Percentiles rank a stretch among this genome's conserved stretches.
phyloP scores from a whole-genome alignment of 768 basidiomycete species.

The Boletus reticuloceps region DNA sequence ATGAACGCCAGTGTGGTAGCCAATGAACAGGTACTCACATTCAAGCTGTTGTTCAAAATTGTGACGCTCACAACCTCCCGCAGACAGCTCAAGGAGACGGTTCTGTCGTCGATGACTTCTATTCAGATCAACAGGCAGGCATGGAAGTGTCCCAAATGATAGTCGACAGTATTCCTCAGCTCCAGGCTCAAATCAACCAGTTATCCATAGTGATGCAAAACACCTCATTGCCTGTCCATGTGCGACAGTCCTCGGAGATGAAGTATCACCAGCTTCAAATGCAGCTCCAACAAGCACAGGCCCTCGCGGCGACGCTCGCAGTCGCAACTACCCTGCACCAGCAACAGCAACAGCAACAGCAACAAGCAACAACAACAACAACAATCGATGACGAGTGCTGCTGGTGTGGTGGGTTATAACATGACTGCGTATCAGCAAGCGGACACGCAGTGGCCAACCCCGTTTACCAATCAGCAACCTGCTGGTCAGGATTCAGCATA shows the following conservation, averaged over 20 bases:
- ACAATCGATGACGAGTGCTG: conserved; percentile 36
- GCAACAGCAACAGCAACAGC: conserved; percentile 52
- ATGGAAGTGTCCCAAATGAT: conserved; percentile 72
- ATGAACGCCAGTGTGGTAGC: conserved; percentile 15
- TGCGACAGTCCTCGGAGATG: conserved; percentile 78
- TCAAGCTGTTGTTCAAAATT: background rate
- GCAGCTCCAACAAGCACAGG: conserved; percentile 76
- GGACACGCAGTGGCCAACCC: conserved; percentile 41
- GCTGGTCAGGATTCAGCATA: conserved; percentile 80
- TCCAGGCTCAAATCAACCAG: conserved; percentile 85
- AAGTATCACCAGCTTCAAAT: conserved; percentile 80
- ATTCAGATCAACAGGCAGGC: conserved; percentile 68
- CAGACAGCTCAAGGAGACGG: conserved; percentile 27
- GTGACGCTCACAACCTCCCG: conserved; percentile 1
- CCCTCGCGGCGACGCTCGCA: conserved; percentile 63
- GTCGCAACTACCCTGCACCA: conserved; percentile 55
- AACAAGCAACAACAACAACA: conserved; percentile 38
- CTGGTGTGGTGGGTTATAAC: conserved; percentile 37
- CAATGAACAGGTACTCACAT: conserved; percentile 36
- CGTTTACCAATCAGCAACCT: conserved; percentile 62
- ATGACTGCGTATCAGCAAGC: conserved; percentile 44
- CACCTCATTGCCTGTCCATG: conserved; percentile 63
- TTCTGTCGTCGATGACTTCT: conserved; percentile 60
- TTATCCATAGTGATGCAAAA: conserved; percentile 79
- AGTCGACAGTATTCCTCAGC: conserved; percentile 71